phyloP scores from a whole-genome alignment of 345 rosid genomes.

The Anastatica hierochuntica region DNA sequence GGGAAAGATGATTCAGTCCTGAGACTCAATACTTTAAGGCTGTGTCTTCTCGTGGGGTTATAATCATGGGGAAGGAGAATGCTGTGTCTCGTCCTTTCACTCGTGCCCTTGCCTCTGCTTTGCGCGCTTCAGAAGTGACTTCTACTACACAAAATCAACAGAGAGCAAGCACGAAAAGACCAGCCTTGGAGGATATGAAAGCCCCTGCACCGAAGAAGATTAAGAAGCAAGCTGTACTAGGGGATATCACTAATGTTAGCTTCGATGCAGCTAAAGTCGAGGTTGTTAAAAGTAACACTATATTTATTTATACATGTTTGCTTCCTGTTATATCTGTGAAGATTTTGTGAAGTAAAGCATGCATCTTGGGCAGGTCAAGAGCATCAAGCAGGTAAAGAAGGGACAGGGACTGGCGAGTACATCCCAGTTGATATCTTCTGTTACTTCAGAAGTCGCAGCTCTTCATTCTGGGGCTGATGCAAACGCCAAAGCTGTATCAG shows the following conservation, averaged over 20 bases:
- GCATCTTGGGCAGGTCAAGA: conserved; percentile 37
- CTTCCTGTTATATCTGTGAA: conserved; percentile 1
- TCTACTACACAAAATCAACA: conserved; percentile 29
- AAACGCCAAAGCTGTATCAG: conserved; percentile 8
- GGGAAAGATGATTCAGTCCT: conserved; percentile 13
- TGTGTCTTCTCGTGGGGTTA: conserved; percentile 31
- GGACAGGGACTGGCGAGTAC: conserved; percentile 17
- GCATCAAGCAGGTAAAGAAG: conserved; percentile 37
- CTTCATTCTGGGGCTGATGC: conserved; percentile 7
- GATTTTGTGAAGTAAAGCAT: conserved; percentile 3
- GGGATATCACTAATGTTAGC: conserved; percentile 64
- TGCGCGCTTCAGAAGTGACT: conserved; percentile 30
- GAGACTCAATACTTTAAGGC: conserved; percentile 16
- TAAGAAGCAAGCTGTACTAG: conserved; percentile 56
- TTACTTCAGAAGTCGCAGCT: conserved; percentile 18
- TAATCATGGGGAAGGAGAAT: conserved; percentile 52
- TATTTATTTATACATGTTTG: background rate
- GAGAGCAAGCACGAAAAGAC: conserved; percentile 41
- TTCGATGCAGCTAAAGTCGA: conserved; percentile 39
- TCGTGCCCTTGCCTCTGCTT: conserved; percentile 63
- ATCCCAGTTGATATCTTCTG: too few species aligned
- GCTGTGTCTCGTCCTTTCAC: conserved; percentile 43
- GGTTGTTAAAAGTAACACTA: conserved; percentile 24
- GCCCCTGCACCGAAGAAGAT: conserved; percentile 24
- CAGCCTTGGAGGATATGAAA: conserved; percentile 44